phyloP scores from a whole-genome alignment of 2,329 filamentous ascomycete species.

The Penicillium expansum region DNA sequence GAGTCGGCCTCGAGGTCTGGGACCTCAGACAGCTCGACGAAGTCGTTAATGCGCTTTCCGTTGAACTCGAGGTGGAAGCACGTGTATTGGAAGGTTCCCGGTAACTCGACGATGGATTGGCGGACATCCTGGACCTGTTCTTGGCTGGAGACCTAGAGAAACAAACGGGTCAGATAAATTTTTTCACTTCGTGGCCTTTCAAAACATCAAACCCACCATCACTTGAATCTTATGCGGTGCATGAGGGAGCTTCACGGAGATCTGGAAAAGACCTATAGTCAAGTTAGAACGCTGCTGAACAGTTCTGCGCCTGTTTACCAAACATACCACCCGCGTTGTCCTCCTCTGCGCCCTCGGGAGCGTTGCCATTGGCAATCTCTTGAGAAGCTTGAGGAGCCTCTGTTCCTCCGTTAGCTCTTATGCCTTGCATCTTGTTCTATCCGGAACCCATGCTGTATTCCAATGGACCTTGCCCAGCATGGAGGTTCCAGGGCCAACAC shows the following conservation, averaged over 20 bases:
- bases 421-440: slow-evolving; percentile 1
- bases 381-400: slow-evolving; percentile 32
- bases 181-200: slow-evolving; percentile 7
- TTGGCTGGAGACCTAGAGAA: slow-evolving; percentile 73
- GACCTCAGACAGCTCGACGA: slow-evolving; percentile 86
- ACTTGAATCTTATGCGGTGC: slow-evolving; percentile 76
- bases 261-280: slow-evolving; percentile 57
- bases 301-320: neutral
- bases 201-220: slow-evolving; percentile 61
- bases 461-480: slow-evolving; percentile 9
- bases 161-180: slow-evolving; percentile 24
- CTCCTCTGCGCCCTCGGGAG: slow-evolving; percentile 36
- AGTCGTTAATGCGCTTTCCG: slow-evolving; percentile 89
- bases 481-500: slow-evolving; percentile 3
- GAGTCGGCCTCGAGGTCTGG: slow-evolving; percentile 72
- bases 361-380: slow-evolving; percentile 36
- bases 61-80: slow-evolving; percentile 97
- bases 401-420: slow-evolving; percentile 19
- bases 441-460: slow-evolving; percentile 7
- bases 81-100: slow-evolving; percentile 91
- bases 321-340: slow-evolving; percentile 38
- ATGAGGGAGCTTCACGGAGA: slow-evolving; percentile 80
- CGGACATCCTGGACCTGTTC: slow-evolving; percentile 97
- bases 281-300: slow-evolving; percentile 13
- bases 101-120: slow-evolving; percentile 92